A percentile compares a stretch with the other conserved stretches of the same genome.
These are phyloP conservation scores for Solanum aculeatissimum DNA, from an alignment of 305 asterid genomes.

Conservation along the genomic window DNA sequence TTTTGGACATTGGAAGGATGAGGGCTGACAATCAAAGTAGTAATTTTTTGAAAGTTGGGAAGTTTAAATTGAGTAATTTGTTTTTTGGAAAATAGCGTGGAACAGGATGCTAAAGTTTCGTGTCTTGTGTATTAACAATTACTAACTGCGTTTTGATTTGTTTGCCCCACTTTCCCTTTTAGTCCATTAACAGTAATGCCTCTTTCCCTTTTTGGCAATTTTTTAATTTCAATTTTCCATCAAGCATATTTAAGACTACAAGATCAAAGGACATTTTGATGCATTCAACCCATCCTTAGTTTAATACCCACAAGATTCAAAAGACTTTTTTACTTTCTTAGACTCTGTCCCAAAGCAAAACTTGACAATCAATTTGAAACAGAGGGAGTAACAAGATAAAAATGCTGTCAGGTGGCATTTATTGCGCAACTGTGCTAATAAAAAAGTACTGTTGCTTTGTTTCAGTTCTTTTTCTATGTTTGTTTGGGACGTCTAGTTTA, in stretches of 20 bases:
- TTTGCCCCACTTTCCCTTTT: neutral
- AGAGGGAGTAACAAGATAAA: neutral
- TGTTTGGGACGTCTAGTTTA: neutral
- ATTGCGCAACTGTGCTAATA: no score
- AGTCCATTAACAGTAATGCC: neutral
- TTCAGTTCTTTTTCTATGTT: neutral
- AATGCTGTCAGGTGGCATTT: neutral
- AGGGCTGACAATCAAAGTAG: neutral
- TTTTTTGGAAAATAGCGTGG: neutral
- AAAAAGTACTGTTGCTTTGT: neutral
- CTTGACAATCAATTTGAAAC: neutral
- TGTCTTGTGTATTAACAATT: neutral
- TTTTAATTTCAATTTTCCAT: neutral
- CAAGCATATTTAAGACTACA: neutral
- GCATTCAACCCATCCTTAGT: neutral
- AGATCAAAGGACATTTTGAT: neutral
- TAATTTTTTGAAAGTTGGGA: neutral
- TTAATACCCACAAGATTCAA: neutral
- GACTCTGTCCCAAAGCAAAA: neutral
- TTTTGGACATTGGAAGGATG: neutral
- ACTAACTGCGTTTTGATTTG: neutral
- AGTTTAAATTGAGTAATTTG: neutral
- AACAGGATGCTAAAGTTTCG: neutral
- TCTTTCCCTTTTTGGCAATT: neutral
- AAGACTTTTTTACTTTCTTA: neutral